These are phyloP conservation scores for Seiridium unicorne DNA, from an alignment of 2,329 filamentous ascomycete genomes.

Conservation along the genomic window DNA sequence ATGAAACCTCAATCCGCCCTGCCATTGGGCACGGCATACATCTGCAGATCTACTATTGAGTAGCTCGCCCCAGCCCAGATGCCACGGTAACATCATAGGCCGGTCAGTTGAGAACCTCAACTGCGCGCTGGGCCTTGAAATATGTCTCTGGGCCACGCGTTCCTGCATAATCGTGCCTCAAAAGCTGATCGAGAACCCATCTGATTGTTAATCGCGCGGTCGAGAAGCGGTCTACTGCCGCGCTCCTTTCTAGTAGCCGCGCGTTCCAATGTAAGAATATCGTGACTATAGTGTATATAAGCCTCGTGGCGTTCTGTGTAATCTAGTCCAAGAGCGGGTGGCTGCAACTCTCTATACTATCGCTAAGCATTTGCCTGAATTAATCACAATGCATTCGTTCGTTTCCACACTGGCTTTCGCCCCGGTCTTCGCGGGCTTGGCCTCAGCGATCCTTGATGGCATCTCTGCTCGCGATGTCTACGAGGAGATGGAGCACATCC, in stretches of 20 bases:
- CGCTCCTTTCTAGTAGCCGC: background rate
- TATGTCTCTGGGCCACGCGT: background rate
- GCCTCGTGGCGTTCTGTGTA: background rate
- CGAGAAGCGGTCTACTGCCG: background rate
- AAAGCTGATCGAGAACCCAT: background rate
- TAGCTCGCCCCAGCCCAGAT: background rate
- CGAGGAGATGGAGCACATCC: constrained; percentile 1
- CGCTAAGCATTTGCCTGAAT: background rate
- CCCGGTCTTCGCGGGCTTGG: background rate
- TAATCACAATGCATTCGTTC: background rate
- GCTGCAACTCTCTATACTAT: background rate
- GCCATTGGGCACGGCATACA: background rate
- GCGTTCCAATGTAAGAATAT: background rate
- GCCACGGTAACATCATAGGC: background rate
- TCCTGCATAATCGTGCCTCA: background rate
- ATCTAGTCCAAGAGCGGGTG: too few relatives aligned
- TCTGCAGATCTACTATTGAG: constrained; percentile 1
- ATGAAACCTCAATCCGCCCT: background rate
- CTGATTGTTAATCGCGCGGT: background rate
- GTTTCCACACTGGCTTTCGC: background rate
- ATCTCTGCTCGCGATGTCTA: background rate
- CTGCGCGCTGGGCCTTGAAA: background rate
- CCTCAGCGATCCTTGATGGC: background rate
- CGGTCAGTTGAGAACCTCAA: background rate
- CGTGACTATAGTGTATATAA: background rate